These are phyloP conservation scores for Phyllosticta citribraziliensis DNA, from an alignment of 2,329 filamentous ascomycete genomes.

Conservation along the genomic window DNA sequence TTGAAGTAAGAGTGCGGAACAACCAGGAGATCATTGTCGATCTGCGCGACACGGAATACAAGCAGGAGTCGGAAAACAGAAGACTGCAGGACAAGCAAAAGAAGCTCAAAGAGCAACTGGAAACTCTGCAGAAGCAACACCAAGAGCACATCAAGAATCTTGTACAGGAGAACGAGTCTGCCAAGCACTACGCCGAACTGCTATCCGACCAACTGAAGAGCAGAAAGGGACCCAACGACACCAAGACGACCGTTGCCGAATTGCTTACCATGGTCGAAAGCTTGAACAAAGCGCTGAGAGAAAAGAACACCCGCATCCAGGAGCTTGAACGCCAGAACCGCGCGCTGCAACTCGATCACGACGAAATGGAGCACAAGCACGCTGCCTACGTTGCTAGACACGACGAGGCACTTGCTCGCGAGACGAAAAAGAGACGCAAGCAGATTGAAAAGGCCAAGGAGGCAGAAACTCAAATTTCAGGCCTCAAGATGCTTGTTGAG, in stretches of 20 bases:
- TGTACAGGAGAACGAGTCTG: conserved; percentile 12
- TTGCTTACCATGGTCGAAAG: conserved; percentile 23
- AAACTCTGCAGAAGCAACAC: conserved; percentile 13
- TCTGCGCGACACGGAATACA: conserved; percentile 8
- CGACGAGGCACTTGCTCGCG: conserved; percentile 13
- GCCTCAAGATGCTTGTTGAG: conserved; percentile 20
- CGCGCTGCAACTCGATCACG: conserved; percentile 15
- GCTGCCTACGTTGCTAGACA: conserved; percentile 11
- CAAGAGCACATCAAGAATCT: conserved; percentile 19
- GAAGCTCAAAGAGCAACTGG: conserved; percentile 1
- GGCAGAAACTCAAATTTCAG: conserved; percentile 15
- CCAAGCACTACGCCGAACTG: background rate
- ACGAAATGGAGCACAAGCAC: conserved; percentile 18
- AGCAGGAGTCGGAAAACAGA: conserved; percentile 2
- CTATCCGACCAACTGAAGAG: background rate
- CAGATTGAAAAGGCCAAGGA: conserved; percentile 20
- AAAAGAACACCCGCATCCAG: conserved; percentile 6
- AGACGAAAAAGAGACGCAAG: conserved; percentile 21
- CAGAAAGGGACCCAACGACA: background rate
- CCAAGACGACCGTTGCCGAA: conserved; percentile 18
- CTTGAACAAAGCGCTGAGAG: background rate
- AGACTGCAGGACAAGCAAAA: background rate
- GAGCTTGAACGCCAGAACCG: conserved; percentile 18
- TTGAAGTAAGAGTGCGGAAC: conserved; percentile 2
- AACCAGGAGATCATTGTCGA: conserved; percentile 5